Evolutionary conservation across 1,284 basidiomycete species (phyloP).

Genomic region (Gymnopus androsaceus): DNA sequence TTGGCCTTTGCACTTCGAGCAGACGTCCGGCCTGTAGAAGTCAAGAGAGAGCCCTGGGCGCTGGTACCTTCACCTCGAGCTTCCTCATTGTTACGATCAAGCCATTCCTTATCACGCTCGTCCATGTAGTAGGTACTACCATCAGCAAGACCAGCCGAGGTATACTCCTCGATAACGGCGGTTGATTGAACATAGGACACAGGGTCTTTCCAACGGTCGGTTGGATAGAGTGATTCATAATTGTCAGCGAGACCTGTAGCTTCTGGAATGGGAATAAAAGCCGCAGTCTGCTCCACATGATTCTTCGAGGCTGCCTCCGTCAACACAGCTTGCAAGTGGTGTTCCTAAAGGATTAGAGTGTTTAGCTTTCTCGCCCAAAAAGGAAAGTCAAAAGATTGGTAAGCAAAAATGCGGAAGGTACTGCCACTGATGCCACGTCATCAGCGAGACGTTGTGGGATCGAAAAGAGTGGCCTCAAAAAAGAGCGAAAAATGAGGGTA

Average conservation of each 20-base stretch:
- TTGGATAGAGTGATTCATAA: conserved; percentile 74
- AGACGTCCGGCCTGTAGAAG: conserved; percentile 52
- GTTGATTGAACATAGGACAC: conserved; percentile 83
- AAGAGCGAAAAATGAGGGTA: conserved; percentile 32
- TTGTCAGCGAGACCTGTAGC: conserved; percentile 80
- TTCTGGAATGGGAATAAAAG: conserved; percentile 91
- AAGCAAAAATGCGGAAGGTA: conserved; percentile 64
- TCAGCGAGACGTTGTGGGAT: conserved; percentile 25
- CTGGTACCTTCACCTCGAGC: conserved; percentile 85
- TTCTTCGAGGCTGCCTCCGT: conserved; percentile 65
- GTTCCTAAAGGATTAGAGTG: too few relatives aligned
- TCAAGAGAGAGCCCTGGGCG: conserved; percentile 66
- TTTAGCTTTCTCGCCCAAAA: too few relatives aligned
- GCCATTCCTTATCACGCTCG: conserved; percentile 94
- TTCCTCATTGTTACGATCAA: conserved; percentile 88
- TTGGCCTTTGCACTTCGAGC: conserved; percentile 73
- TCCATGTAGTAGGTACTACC: conserved; percentile 93
- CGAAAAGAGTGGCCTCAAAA: too few relatives aligned
- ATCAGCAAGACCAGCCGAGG: conserved; percentile 55
- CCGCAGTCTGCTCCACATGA: conserved; percentile 46
- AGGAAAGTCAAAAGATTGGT: conserved; percentile 50
- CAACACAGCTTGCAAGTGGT: conserved; percentile 87
- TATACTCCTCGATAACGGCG: conserved; percentile 84
- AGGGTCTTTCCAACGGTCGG: conserved; percentile 74
- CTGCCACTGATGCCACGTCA: conserved; percentile 37